phyloP scores from a whole-genome alignment of 345 rosid species.

The Eucalyptus coolabah region DNA sequence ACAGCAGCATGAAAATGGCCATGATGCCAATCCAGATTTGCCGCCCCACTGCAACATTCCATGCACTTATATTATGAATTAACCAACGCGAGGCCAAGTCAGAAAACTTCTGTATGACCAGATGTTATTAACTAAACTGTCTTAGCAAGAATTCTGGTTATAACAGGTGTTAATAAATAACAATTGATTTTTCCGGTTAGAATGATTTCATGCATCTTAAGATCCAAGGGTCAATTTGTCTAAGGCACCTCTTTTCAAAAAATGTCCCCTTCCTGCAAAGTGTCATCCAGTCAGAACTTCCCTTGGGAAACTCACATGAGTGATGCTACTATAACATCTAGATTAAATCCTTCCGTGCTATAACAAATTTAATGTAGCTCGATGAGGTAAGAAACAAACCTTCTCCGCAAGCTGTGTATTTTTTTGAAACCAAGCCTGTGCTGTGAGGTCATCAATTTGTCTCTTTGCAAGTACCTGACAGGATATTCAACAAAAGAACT shows the following conservation, averaged over 20 bases:
- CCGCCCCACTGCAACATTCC: no score
- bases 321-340: background rate
- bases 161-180: background rate
- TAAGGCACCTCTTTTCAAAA: background rate
- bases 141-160: background rate
- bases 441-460: slow-evolving; percentile 62
- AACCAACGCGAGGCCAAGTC: no score
- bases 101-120: no score
- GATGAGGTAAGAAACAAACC: slow-evolving; percentile 18
- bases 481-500: background rate
- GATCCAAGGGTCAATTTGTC: background rate
- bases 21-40: no score
- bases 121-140: no score
- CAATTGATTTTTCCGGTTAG: background rate
- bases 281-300: background rate
- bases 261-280: background rate
- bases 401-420: slow-evolving; percentile 55
- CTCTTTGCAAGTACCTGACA: slow-evolving; percentile 62
- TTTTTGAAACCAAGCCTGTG: slow-evolving; percentile 69
- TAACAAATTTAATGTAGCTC: background rate
- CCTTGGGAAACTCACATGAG: background rate
- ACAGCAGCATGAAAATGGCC: no score
- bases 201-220: background rate
- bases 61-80: no score
- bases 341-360: background rate